Percentiles rank a stretch among this genome's conserved stretches.
Evolutionary conservation across 495 filamentous ascomycete genomes (phyloP).

Genomic region (Penicillium coffeae): DNA sequence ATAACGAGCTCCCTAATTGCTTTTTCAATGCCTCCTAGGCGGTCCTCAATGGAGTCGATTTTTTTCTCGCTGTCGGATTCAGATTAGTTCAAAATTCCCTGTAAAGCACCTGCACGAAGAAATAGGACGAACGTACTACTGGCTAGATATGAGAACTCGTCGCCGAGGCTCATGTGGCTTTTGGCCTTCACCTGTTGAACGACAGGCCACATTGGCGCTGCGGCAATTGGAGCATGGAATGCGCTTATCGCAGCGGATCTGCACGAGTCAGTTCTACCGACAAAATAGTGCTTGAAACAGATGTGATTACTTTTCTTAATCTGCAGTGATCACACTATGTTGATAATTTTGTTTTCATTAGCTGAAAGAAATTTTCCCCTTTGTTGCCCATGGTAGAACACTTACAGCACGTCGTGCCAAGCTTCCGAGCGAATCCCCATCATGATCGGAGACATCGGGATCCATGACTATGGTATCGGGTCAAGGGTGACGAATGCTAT

Average conservation of each 20-base stretch:
- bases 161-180: conserved; percentile 56
- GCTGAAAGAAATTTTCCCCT: not conserved
- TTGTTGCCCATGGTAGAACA: conserved; percentile 9
- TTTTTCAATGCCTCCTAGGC: conserved; percentile 54
- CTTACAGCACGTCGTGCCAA: conserved; percentile 32
- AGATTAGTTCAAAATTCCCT: conserved; percentile 1
- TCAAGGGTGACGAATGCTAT: no score
- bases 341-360: conserved; percentile 6
- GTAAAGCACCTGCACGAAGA: not conserved
- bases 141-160: conserved; percentile 62
- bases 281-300: not conserved
- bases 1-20: conserved; percentile 41
- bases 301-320: conserved; percentile 41
- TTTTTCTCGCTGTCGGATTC: conserved; percentile 61
- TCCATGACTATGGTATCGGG: conserved; percentile 33
- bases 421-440: conserved; percentile 15
- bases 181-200: conserved; percentile 58
- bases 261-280: conserved; percentile 1
- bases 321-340: conserved; percentile 50
- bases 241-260: conserved; percentile 45
- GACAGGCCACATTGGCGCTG: conserved; percentile 41
- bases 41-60: conserved; percentile 62
- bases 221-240: conserved; percentile 47
- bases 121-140: conserved; percentile 51
- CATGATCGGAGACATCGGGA: conserved; percentile 33